Evolutionary conservation across 2,329 filamentous ascomycete species (phyloP).

Genomic region (Coniochaeta prunicola): DNA sequence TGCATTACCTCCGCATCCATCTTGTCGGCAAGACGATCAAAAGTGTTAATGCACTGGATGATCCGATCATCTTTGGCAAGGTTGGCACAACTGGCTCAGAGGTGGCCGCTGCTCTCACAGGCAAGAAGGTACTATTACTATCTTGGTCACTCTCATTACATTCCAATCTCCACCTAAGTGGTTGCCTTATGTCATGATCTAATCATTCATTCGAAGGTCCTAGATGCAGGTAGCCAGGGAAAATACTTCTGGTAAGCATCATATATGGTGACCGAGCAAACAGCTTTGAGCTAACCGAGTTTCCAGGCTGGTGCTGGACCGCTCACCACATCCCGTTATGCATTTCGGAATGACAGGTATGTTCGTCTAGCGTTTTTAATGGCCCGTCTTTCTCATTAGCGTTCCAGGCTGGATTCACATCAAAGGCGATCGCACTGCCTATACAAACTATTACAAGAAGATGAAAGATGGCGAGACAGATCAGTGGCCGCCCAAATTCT

Average conservation of each 20-base stretch:
- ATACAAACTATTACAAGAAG: conserved; percentile 76
- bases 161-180: not conserved
- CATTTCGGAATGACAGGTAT: conserved; percentile 70
- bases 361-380: not conserved
- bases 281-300: not conserved
- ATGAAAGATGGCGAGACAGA: conserved; percentile 50
- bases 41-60: conserved; percentile 65
- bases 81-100: conserved; percentile 71
- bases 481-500: conserved; percentile 81
- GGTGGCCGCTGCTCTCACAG: conserved; percentile 66
- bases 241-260: conserved; percentile 81
- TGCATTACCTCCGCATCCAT: conserved; percentile 72
- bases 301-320: conserved; percentile 51
- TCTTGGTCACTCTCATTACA: not conserved
- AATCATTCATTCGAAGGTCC: conserved; percentile 28
- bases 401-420: conserved; percentile 75
- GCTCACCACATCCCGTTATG: conserved; percentile 79
- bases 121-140: conserved; percentile 49
- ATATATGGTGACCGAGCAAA: not conserved
- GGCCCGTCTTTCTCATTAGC: conserved; percentile 34
- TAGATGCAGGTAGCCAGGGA: conserved; percentile 73
- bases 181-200: not conserved
- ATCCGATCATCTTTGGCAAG: conserved; percentile 84
- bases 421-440: conserved; percentile 66
- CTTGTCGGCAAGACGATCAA: conserved; percentile 77